A percentile compares a stretch with the other conserved stretches of the same genome.
These are phyloP conservation scores for Fusarium bactridioides DNA, from an alignment of 2,329 filamentous ascomycete species.

Conservation along the genomic window DNA sequence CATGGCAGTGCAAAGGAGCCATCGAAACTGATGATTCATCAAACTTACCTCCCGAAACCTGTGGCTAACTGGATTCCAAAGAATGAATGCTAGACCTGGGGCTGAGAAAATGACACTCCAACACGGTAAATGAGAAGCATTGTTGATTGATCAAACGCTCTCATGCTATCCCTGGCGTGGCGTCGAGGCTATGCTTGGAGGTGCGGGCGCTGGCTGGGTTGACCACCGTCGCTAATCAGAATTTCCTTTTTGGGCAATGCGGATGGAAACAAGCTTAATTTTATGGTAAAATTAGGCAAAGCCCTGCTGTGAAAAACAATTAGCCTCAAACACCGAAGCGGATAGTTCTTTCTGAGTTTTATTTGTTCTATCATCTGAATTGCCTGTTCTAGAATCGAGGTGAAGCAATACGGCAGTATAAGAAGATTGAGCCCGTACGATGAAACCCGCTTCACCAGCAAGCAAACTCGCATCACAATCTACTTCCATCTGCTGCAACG, in stretches of 20 bases:
- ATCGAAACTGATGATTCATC: background rate
- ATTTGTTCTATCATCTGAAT: background rate
- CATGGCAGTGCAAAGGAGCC: background rate
- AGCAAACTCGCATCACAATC: background rate
- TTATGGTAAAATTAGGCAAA: background rate
- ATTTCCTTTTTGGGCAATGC: background rate
- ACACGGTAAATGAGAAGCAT: background rate
- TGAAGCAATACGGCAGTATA: background rate
- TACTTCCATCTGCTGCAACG: background rate
- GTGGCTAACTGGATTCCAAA: background rate
- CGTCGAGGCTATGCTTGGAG: background rate
- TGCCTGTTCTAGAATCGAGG: background rate
- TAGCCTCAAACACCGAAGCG: background rate
- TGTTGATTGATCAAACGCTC: background rate
- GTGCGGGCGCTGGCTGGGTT: background rate
- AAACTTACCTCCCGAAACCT: background rate
- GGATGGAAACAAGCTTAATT: background rate
- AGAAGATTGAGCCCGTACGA: background rate
- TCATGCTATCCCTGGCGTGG: background rate
- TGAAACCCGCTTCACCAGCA: background rate
- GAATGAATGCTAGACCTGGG: rapidly evolving
- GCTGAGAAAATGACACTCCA: background rate
- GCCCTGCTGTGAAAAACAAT: background rate
- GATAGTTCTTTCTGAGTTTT: background rate
- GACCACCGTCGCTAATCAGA: background rate